These are phyloP conservation scores for Paraphoma chrysanthemicola DNA, from an alignment of 2,329 filamentous ascomycete genomes.

Conservation along the genomic window DNA sequence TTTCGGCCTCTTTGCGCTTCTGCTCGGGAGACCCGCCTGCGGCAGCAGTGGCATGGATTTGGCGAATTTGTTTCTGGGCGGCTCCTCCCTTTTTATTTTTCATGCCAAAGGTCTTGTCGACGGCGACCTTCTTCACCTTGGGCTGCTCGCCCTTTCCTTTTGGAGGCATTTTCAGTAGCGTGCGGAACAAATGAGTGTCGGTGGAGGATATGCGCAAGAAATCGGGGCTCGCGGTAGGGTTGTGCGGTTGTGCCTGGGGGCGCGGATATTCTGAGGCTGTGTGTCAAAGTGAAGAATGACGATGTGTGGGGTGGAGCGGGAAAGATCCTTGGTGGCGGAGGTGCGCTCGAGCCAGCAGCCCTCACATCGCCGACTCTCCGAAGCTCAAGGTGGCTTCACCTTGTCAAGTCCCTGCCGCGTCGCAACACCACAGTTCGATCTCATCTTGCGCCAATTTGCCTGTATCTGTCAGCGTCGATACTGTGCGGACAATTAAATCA, in stretches of 20 bases:
- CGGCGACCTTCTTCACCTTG: slow-evolving; percentile 69
- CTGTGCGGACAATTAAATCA: neutral
- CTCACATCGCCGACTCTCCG: slow-evolving; percentile 18
- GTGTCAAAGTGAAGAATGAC: slow-evolving; percentile 46
- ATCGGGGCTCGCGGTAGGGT: slow-evolving; percentile 19
- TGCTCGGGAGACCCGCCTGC: slow-evolving; percentile 76
- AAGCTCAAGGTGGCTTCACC: slow-evolving; percentile 37
- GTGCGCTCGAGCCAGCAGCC: slow-evolving; percentile 20
- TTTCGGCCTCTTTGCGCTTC: slow-evolving; percentile 77
- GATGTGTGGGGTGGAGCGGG: slow-evolving; percentile 35
- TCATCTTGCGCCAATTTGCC: neutral
- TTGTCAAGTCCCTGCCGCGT: slow-evolving; percentile 1
- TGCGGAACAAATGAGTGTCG: slow-evolving; percentile 14
- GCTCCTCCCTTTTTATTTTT: slow-evolving; percentile 98
- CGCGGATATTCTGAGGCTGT: slow-evolving; percentile 17
- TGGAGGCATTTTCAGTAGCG: slow-evolving; percentile 69
- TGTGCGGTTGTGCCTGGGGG: slow-evolving; percentile 24
- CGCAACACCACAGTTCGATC: neutral
- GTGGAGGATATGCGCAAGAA: slow-evolving; percentile 13
- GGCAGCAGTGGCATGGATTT: slow-evolving; percentile 73
- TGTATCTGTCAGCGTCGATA: neutral
- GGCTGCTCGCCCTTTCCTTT: slow-evolving; percentile 61
- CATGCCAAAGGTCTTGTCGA: slow-evolving; percentile 99
- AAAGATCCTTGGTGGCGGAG: slow-evolving; percentile 25
- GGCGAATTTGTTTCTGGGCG: slow-evolving; percentile 89